Evolutionary conservation across 2,329 filamentous ascomycete species (phyloP), one percentile per base, ranked within the genome.

Genomic region (Chaetomium strumarium): DNA sequence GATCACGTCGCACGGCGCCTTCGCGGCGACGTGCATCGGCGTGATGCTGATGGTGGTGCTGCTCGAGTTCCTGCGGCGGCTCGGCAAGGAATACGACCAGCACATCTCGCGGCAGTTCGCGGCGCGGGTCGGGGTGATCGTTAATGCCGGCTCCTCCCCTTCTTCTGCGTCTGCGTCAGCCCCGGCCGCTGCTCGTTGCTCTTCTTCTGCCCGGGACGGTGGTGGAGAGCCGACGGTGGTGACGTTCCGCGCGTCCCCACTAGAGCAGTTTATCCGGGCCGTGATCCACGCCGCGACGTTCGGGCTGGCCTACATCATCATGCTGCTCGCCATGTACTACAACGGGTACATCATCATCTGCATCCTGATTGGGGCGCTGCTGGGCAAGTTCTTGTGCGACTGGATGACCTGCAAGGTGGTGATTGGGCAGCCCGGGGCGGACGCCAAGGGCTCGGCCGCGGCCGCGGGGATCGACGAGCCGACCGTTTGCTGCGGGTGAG

Each of bases 301-400:
- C 48, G 72, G 70, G 13, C 49, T 73, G 34, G 72, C 71, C 2
- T 75, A 74, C 48, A 66, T 74, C 13, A 56, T 75, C 50, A 75
- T 74, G 72, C 54, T 75, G 56, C 61, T 74, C 41, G 72, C 70
- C 46, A 75, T 75, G 72, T 71, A 69, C 39, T 75, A 72, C 55
- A 75, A 75, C 39, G 72, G 72, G 29, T 74, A 72, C 52, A 65
- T 74, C 50, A 72, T 75, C 52, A 68, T 74, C 51, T 68, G 66
- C 46, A 73, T 74, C 45, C 62, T 74, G 29, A 62, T 79, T 39
- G 76, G 76, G 4, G 74, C 74, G 10, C 72, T 73, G 8, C 57
- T 79, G 41, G 76, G 76, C 53, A 78, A 78, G 65, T 78, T 78
- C 60, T 57, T 77, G n/a, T 77, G 72, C 59, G 75, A 78, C 62